These are phyloP conservation scores for Serpula lacrymans DNA, from an alignment of 768 basidiomycete species.

Conservation along the genomic window DNA sequence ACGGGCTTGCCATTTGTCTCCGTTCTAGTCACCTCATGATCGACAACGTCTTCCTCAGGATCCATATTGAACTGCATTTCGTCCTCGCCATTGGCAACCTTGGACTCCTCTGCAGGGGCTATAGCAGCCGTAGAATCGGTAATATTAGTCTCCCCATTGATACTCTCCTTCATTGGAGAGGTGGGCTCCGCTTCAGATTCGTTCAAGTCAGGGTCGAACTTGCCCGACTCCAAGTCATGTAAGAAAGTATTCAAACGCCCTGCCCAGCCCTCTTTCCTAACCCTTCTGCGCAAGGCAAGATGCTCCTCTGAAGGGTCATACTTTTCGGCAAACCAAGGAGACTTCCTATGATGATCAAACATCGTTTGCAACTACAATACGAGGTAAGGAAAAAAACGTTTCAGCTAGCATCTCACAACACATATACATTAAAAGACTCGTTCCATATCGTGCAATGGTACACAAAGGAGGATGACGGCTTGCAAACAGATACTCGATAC, in stretches of 20 bases:
- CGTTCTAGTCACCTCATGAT: conserved; percentile 51
- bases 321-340: conserved; percentile 97
- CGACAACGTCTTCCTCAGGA: conserved; percentile 65
- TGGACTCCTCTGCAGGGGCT: conserved; percentile 48
- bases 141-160: conserved; percentile 38
- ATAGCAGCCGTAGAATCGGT: conserved; percentile 35
- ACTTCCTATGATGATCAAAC: conserved; percentile 92
- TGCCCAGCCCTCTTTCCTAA: conserved; percentile 84
- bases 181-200: conserved; percentile 54
- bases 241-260: conserved; percentile 70
- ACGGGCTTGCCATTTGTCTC: conserved; percentile 57
- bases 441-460: no score
- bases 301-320: conserved; percentile 80
- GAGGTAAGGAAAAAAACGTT: no score
- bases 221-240: conserved; percentile 77
- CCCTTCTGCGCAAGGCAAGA: conserved; percentile 67
- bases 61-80: conserved; percentile 76
- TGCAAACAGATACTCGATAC: conserved; percentile 32
- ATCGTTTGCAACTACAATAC: conserved; percentile 85
- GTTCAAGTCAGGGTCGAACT: conserved; percentile 75
- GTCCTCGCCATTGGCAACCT: conserved; percentile 51
- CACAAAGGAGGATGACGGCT: no score
- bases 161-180: conserved; percentile 52
- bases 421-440: no score
- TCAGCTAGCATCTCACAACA: no score